Evolutionary conservation across 306 rosid species (phyloP), one percentile per base, ranked within the genome.

Genomic region (Medicago ruthenica): DNA sequence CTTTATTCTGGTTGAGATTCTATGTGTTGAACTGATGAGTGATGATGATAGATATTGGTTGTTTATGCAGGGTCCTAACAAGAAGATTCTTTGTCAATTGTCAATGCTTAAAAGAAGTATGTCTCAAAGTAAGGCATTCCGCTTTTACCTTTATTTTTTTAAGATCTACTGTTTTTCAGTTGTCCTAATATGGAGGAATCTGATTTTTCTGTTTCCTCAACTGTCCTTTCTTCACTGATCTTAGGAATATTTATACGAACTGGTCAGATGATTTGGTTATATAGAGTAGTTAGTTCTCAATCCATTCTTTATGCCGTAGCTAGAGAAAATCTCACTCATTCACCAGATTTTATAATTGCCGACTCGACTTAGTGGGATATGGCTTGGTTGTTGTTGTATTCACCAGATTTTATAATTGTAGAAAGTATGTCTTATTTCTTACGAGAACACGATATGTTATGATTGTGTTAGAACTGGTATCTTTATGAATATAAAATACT

Each of bases 41-140:
- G 53, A 41, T 67, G 53, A 41, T 67, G 69, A 73, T 78, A 11
- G 17, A 73, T 74, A 31, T 24, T 51, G 79, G 54, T 70, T 62
- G 45, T 48, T 70, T 69, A 69, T 74, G 83, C 89, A 95, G 98
- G 91, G 91, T 83, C 96, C 88, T 42, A 74, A 95, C 82, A 92
- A 89, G 78, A 82, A 79, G 67, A 89, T 95, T 78, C 96, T 95
- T 39, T 89, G 96, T 83, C 93, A 95, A 36, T 87, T 95, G 58
- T 95, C 98, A 50, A 95, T 95, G 97, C 98, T 92, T 55, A 91
- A 90, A 81, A 90, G 98, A 83, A 92, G 71, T 85, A 92, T 95
- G 87, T 92, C 96, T 80, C 97, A 92, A 86, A 97, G 98, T 82
- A 81, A 74, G 84, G 76, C 72, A 60, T 76, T 61, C 22, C 0